phyloP scores from a whole-genome alignment of 2,329 filamentous ascomycete genomes.

The Nannizziopsis barbatae region DNA sequence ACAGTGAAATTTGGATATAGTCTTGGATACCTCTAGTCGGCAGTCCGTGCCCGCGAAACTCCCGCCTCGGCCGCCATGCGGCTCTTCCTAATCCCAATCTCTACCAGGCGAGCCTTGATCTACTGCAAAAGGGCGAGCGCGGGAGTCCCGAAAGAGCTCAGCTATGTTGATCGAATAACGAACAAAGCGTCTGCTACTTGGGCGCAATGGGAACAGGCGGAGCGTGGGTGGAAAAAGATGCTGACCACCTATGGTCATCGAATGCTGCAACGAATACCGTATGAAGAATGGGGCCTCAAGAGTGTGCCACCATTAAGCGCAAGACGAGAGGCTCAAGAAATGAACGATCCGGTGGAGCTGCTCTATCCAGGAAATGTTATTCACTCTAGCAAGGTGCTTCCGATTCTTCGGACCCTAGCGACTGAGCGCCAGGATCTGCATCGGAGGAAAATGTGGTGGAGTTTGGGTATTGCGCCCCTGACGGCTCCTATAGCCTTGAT shows the following conservation, averaged over 20 bases:
- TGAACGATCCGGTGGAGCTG: conserved; percentile 50
- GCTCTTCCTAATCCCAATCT: conserved; percentile 85
- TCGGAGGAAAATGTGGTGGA: conserved; percentile 65
- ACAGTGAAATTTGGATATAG: not conserved
- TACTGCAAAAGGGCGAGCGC: conserved; percentile 71
- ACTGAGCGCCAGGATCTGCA: conserved; percentile 74
- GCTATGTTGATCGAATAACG: conserved; percentile 58
- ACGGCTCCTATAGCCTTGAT: conserved; percentile 71
- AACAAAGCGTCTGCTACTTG: conserved; percentile 64
- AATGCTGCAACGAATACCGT: conserved; percentile 76
- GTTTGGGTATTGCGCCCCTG: conserved; percentile 69
- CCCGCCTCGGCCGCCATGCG: conserved; percentile 50
- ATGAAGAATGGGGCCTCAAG: conserved; percentile 96
- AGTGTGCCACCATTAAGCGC: conserved; percentile 74
- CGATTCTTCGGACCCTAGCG: conserved; percentile 58
- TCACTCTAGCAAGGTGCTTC: conserved; percentile 49
- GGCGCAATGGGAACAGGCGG: conserved; percentile 76
- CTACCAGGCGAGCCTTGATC: conserved; percentile 77
- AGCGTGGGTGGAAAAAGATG: conserved; percentile 76
- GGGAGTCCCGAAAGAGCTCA: conserved; percentile 43
- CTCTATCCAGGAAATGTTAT: conserved; percentile 65
- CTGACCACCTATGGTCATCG: conserved; percentile 79
- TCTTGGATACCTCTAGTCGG: conserved; percentile 4
- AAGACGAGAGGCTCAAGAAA: conserved; percentile 52
- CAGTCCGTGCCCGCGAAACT: not conserved